Base-by-base conservation (phyloP, 2,329 filamentous ascomycete species). In the Dothideomycetidae sp. region DNA sequence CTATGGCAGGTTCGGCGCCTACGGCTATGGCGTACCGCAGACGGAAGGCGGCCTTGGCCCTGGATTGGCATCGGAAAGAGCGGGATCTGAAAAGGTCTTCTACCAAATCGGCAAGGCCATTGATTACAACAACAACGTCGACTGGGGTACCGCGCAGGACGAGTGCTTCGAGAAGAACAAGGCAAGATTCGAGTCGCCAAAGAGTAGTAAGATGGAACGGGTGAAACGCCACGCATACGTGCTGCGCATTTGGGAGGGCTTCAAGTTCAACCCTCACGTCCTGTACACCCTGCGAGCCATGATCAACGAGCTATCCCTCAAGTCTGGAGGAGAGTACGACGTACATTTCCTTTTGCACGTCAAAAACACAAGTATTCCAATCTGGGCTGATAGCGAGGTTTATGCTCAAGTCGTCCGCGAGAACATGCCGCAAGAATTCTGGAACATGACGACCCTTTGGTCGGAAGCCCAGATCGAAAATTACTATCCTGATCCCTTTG, bases 391-490 rank as follows among this genome's bases (percentile, higher is more conserved):
- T 47, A 65, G 75, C 36, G 71, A 74, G 32, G 67, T 67, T 34
- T 94, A 78, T 62, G 66, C 70, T 53, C 68, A 67, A 52, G 78
- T 68, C 40, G 78, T 80, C 53, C 64, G 72, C 36, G 73, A 79
- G 34, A 71, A 72, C 16, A 70, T 88, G 10, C 81, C 90, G 0
- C 68, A 75, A 46, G 90, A 98, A 53, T 94, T 98, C 60, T 78
- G 73, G 47, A 82, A 82, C 32, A 76, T 98, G 53, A 81, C 81
- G 13, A 93, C 82, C 0, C 68, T 96, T 5, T 98, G 90, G 90
- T 90, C 83, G 1, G 85, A 93, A 57, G 78, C 80, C 15, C 85
- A 94, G 58, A 94, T 96, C 85, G 68, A 79, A 37, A 73, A 85
- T 41, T 70, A 93, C 49, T 98, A 96, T 58, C 81, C 90, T 36